Percentiles rank a stretch among this genome's conserved stretches.
These are phyloP conservation scores for Orbilia javanica DNA, from an alignment of 2,329 filamentous ascomycete species.

Conservation along the genomic window DNA sequence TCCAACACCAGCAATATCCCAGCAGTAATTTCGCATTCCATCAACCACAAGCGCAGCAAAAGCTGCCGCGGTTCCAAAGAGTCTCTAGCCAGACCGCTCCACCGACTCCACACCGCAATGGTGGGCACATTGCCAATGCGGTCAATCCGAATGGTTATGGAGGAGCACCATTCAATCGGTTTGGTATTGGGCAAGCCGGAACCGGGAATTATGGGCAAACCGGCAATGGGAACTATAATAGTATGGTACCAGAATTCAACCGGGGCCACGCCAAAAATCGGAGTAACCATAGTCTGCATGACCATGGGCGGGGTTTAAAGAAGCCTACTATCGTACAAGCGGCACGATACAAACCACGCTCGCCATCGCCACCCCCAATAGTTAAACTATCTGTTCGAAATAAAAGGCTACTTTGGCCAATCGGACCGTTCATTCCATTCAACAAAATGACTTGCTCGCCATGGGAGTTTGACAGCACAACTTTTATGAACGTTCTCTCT, in stretches of 20 bases:
- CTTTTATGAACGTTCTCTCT: conserved; percentile 50
- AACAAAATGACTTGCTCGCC: conserved; percentile 29
- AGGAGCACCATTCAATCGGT: conserved; percentile 10
- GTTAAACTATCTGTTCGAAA: conserved; percentile 39
- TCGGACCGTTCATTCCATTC: conserved; percentile 43
- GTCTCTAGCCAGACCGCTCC: conserved; percentile 30
- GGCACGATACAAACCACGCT: conserved; percentile 32
- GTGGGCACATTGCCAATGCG: conserved; percentile 24
- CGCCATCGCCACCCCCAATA: conserved; percentile 47
- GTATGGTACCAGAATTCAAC: background rate
- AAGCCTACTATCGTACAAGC: conserved; percentile 26
- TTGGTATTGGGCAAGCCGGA: background rate
- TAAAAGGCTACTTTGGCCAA: conserved; percentile 45
- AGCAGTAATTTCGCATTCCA: conserved; percentile 18
- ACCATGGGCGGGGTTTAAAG: background rate
- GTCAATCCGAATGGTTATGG: background rate
- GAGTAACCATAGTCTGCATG: conserved; percentile 23
- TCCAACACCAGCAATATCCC: conserved; percentile 30
- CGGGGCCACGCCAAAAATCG: conserved; percentile 24
- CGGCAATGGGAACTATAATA: background rate
- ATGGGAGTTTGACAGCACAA: conserved; percentile 36
- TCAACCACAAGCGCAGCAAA: conserved; percentile 21
- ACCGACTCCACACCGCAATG: conserved; percentile 26
- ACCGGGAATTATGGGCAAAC: conserved; percentile 13
- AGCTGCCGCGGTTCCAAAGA: background rate